phyloP scores from a whole-genome alignment of 306 rosid genomes.

The Malus sylvestris region DNA sequence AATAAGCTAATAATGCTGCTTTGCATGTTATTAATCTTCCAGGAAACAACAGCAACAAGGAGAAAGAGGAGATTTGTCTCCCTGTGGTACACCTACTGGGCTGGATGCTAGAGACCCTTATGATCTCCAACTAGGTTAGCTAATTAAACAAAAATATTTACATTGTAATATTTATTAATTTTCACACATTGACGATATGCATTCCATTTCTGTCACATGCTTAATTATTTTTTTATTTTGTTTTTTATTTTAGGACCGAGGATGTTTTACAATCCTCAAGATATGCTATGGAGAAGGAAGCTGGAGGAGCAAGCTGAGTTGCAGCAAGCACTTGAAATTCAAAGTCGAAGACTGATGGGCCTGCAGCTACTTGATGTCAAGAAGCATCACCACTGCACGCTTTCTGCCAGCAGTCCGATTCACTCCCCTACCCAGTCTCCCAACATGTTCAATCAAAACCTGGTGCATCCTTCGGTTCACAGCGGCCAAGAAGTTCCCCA shows the following conservation, averaged over 20 bases:
- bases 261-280: constrained; percentile 78
- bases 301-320: constrained; percentile 86
- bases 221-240: not conserved
- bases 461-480: constrained; percentile 43
- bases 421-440: constrained; percentile 78
- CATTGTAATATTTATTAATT: not conserved
- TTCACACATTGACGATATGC: not conserved
- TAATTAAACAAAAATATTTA: not conserved
- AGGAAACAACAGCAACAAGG: constrained; percentile 77
- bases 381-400: constrained; percentile 67
- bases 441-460: constrained; percentile 41
- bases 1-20: not conserved
- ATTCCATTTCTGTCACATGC: not conserved
- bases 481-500: constrained; percentile 39
- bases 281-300: constrained; percentile 85
- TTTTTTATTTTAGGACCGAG: constrained; percentile 41
- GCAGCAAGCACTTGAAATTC: constrained; percentile 84
- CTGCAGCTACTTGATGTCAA: constrained; percentile 88
- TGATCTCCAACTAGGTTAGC: constrained; percentile 79
- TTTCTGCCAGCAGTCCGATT: constrained; percentile 61
- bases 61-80: constrained; percentile 85
- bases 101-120: constrained; percentile 67
- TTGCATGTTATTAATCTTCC: constrained; percentile 20
- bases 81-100: constrained; percentile 93
- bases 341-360: constrained; percentile 74